phyloP scores from a whole-genome alignment of 129 eudicot species.

The Artemisia annua region DNA sequence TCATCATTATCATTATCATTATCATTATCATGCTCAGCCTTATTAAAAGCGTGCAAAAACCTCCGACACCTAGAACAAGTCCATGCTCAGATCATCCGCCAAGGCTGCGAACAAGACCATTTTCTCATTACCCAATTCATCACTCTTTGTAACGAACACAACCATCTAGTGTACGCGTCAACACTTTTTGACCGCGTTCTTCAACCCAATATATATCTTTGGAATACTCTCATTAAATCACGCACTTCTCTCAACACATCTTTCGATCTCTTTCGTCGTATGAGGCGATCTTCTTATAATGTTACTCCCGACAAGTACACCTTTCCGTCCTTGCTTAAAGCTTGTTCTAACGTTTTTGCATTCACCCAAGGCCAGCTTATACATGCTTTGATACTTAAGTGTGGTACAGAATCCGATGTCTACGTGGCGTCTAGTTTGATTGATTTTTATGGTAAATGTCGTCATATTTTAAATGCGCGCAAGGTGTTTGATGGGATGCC shows the following conservation, averaged over 20 bases:
- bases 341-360: slow-evolving; percentile 43
- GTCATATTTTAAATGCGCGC: slow-evolving; percentile 45
- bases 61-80: slow-evolving; percentile 48
- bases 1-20: too few relatives aligned
- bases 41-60: slow-evolving; percentile 50
- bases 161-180: slow-evolving; percentile 36
- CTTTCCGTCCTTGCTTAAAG: slow-evolving; percentile 56
- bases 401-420: slow-evolving; percentile 51
- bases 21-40: too few relatives aligned
- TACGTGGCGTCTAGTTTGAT: slow-evolving; percentile 74
- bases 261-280: slow-evolving; percentile 36
- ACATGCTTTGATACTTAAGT: slow-evolving; percentile 58
- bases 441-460: slow-evolving; percentile 72
- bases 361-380: slow-evolving; percentile 48
- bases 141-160: slow-evolving; percentile 24
- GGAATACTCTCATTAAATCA: slow-evolving; percentile 53
- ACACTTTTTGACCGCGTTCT: slow-evolving; percentile 49
- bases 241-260: slow-evolving; percentile 28
- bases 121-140: slow-evolving; percentile 47
- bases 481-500: slow-evolving; percentile 66
- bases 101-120: slow-evolving; percentile 69
- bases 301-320: slow-evolving; percentile 53
- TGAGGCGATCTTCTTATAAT: slow-evolving; percentile 27
- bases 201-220: slow-evolving; percentile 56
- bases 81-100: slow-evolving; percentile 54